Percentiles rank a stretch among this genome's conserved stretches.
These are phyloP conservation scores for Plasmodium gaboni DNA, from an alignment of 169 alveolate species.

Conservation along the genomic window DNA sequence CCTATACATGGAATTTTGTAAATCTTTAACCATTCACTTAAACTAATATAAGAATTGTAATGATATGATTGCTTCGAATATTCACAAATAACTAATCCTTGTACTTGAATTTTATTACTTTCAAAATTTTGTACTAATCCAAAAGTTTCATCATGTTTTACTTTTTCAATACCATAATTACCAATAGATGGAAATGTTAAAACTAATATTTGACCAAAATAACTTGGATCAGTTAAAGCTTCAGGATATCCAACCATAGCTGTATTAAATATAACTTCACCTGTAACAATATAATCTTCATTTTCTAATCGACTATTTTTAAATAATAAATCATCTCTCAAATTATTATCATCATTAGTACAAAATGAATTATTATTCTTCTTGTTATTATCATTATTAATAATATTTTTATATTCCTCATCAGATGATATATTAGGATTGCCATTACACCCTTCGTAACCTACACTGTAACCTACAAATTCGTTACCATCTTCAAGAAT, in stretches of 20 bases:
- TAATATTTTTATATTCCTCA: not conserved
- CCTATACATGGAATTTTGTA: constrained; percentile 76
- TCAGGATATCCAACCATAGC: constrained; percentile 93
- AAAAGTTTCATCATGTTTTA: constrained; percentile 78
- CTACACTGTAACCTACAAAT: constrained; percentile 68
- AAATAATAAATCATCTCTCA: constrained; percentile 44
- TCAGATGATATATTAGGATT: not conserved
- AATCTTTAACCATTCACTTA: constrained; percentile 54
- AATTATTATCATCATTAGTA: not conserved
- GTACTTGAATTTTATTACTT: constrained; percentile 81
- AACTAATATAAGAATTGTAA: constrained; percentile 35
- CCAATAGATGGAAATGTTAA: constrained; percentile 91
- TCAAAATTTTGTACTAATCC: constrained; percentile 86
- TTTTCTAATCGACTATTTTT: constrained; percentile 48
- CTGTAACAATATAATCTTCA: constrained; percentile 79
- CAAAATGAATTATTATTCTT: not conserved
- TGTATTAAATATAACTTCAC: constrained; percentile 92
- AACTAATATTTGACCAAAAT: constrained; percentile 89
- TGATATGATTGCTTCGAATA: constrained; percentile 79
- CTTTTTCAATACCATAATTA: constrained; percentile 91
- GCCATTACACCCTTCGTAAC: constrained; percentile 60
- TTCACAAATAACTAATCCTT: constrained; percentile 89
- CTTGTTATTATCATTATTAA: constrained; percentile 14
- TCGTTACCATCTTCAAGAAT: constrained; percentile 67
- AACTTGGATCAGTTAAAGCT: constrained; percentile 91